Evolutionary conservation across 1,139 yeast genomes (phyloP), one percentile per base, ranked within the genome.

Genomic region (Blastobotrys raffinosifermentans): DNA sequence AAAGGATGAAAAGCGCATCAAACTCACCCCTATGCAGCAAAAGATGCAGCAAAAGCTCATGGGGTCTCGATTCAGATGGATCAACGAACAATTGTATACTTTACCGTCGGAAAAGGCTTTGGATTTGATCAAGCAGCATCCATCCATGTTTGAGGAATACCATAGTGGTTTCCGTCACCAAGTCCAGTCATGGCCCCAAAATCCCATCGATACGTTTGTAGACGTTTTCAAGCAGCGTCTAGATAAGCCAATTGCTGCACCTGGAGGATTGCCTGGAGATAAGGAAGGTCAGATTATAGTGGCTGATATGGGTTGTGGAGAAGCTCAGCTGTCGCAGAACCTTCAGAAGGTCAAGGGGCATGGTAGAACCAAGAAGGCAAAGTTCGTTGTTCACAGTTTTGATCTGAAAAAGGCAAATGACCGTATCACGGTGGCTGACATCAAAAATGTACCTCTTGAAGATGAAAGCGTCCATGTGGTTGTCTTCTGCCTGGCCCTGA

Each of bases 301-400:
- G 39, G 96, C 97, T 0, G 98, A 91, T 64, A 87, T 91, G 96
- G 98, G 98, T 9, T 91, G 98, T 61, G 98, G 98, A 35, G 98
- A 91, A 60, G 97, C 97, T 0, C 83, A 82, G 53, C 69, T 91
- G 31, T 79, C 96, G 1, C 60, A 72, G 26, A 83, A 85, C 47
- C 70, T 86, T 27, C 64, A 67, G 32, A 68, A 71, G 15, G 55
- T 60, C 41, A 51, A 57, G 26, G 61, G 62, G 39, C 57, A 60
- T 41, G 64, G 66, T 39, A 67, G 64, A 45, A 39, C 47, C 47
- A 58, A 48, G 41, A 56, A 42, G 44, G 60, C 61, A 11, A 60
- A 47, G 40, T 61, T 87, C 44, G 67, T 73, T 35, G 84, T 87
- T 10, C 93, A 87, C 62, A 82, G 94, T 58, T 91, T 89, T 62